Percentiles rank a stretch among this genome's conserved stretches.
Evolutionary conservation across 2,329 filamentous ascomycete genomes (phyloP).

Genomic region (Cladosporium sp.): DNA sequence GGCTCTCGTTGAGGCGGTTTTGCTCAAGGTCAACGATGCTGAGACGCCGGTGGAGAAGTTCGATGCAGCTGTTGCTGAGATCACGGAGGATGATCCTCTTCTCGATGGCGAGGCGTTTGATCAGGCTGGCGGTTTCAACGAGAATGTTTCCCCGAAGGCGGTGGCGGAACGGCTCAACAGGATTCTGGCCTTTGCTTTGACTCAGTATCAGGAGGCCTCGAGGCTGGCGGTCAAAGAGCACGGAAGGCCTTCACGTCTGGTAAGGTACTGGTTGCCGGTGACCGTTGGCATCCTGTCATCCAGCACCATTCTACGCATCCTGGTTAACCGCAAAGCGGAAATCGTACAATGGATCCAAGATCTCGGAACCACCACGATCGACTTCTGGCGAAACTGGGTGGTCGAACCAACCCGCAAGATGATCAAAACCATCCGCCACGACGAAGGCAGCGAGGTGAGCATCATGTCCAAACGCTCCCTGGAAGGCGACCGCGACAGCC

Average conservation of each 20-base stretch:
- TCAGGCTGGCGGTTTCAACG: constrained; percentile 29
- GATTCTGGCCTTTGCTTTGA: constrained; percentile 66
- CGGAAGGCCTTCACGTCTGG: constrained; percentile 68
- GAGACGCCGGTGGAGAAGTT: constrained; percentile 53
- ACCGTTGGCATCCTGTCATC: constrained; percentile 71
- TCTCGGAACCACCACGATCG: constrained; percentile 71
- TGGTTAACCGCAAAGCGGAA: constrained; percentile 70
- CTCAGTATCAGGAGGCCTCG: constrained; percentile 59
- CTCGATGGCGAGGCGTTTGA: constrained; percentile 39
- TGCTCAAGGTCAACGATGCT: constrained; percentile 64
- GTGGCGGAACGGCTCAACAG: constrained; percentile 64
- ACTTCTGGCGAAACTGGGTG: constrained; percentile 98
- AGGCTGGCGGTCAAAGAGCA: constrained; percentile 56
- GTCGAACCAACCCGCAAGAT: constrained; percentile 79
- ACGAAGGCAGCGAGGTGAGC: constrained; percentile 87
- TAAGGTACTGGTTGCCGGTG: constrained; percentile 86
- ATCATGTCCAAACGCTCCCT: constrained; percentile 94
- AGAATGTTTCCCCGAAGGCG: constrained; percentile 42
- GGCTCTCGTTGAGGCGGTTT: constrained; percentile 78
- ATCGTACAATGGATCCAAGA: constrained; percentile 77
- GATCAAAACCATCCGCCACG: constrained; percentile 87
- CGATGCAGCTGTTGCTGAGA: constrained; percentile 52
- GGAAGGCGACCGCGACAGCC: constrained; percentile 80
- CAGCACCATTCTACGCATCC: constrained; percentile 76
- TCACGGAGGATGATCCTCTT: constrained; percentile 50